Conservation (phyloP, 176 grass and related monocot species). For the Themeda triandra region DNA sequence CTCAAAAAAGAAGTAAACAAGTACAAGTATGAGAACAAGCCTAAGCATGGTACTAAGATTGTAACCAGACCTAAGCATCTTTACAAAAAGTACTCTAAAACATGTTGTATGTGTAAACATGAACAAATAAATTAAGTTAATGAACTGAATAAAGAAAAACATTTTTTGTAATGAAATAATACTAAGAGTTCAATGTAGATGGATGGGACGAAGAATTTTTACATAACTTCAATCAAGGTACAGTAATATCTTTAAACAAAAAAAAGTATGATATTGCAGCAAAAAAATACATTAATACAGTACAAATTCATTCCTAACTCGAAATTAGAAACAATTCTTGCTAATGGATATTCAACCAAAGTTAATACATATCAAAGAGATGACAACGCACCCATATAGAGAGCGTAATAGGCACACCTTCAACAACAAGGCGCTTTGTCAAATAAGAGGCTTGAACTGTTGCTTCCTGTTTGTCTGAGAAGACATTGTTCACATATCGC, state of each 20-base stretch:
- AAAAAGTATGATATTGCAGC: background rate
- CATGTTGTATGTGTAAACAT: background rate
- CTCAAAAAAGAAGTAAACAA: background rate
- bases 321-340: background rate
- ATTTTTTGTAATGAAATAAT: background rate
- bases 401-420: slow-evolving; percentile 78
- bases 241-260: no score
- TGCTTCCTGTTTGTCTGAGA: slow-evolving; percentile 77
- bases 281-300: background rate
- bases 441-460: slow-evolving; percentile 33
- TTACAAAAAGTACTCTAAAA: background rate
- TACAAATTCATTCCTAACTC: background rate
- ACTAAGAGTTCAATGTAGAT: background rate
- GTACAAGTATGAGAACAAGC: background rate
- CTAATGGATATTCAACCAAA: background rate
- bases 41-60: background rate
- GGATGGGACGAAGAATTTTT: background rate
- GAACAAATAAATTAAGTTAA: background rate
- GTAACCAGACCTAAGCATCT: background rate
- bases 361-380: slow-evolving; percentile 34
- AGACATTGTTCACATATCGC: slow-evolving; percentile 74
- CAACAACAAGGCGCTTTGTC: slow-evolving; percentile 64
- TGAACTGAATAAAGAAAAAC: background rate
- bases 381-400: slow-evolving; percentile 79
- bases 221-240: background rate